Percentiles rank a stretch among this genome's conserved stretches.
These are phyloP conservation scores for Mucor plumbeus DNA, from an alignment of 371 early-diverging fungal genomes.

Conservation along the genomic window DNA sequence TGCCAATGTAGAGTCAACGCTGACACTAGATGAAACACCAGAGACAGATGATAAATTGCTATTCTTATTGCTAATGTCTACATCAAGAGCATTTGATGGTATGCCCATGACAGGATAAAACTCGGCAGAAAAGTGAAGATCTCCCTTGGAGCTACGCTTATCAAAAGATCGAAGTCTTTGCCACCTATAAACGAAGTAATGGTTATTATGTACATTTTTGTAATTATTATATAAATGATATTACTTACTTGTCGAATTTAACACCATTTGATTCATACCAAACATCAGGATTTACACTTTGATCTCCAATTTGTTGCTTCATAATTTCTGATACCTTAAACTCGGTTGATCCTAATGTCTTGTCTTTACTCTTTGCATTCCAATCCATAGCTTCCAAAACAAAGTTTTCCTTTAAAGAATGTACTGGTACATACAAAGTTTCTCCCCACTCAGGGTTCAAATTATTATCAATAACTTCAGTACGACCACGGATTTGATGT, in stretches of 20 bases:
- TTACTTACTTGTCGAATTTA: constrained; percentile 24
- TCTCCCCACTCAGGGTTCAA: constrained; percentile 92
- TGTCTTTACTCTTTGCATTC: constrained; percentile 70
- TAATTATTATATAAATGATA: not conserved
- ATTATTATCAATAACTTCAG: constrained; percentile 75
- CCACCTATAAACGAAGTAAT: constrained; percentile 48
- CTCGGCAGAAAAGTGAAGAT: constrained; percentile 66
- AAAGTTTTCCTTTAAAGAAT: constrained; percentile 69
- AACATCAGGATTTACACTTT: constrained; percentile 38
- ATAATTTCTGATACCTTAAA: constrained; percentile 55
- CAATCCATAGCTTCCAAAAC: constrained; percentile 82
- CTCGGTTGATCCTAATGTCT: constrained; percentile 66
- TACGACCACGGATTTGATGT: constrained; percentile 65
- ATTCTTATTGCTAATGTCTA: not conserved
- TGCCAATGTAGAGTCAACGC: not conserved
- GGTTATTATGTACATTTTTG: not conserved
- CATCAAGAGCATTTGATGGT: constrained; percentile 23
- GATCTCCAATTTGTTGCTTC: constrained; percentile 45
- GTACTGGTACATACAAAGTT: constrained; percentile 71
- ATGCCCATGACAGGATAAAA: constrained; percentile 70
- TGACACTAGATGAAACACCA: constrained; percentile 1
- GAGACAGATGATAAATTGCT: constrained; percentile 14
- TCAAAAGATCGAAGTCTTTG: constrained; percentile 64
- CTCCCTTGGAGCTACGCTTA: constrained; percentile 62
- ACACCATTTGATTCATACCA: constrained; percentile 49